Conservation (phyloP, 1,139 yeast species). For the Taphrina populina region DNA sequence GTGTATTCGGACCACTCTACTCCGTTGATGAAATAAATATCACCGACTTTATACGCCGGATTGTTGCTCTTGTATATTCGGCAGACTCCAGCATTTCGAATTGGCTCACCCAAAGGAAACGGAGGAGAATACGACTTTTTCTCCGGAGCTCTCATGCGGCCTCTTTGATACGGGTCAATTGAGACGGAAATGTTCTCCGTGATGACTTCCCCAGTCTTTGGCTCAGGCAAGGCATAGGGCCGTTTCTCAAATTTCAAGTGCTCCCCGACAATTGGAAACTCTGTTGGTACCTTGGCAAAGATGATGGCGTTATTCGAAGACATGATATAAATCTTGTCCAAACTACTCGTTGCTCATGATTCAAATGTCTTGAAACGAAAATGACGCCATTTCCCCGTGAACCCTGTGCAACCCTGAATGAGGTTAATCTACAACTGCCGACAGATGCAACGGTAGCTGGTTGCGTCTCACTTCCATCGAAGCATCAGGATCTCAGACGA, state of each 20-base stretch:
- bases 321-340: background rate
- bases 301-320: conserved; percentile 28
- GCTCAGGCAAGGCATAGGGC: conserved; percentile 38
- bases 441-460: too few species aligned
- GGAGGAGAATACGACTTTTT: conserved; percentile 36
- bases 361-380: too few species aligned
- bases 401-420: too few species aligned
- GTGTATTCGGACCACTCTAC: conserved; percentile 35
- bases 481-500: too few species aligned
- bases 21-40: conserved; percentile 27
- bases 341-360: too few species aligned
- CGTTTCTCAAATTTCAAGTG: conserved; percentile 32
- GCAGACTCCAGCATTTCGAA: conserved; percentile 37
- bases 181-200: conserved; percentile 37
- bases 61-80: conserved; percentile 35
- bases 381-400: too few species aligned
- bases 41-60: conserved; percentile 32
- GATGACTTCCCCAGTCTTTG: conserved; percentile 36
- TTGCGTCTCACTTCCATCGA: too few species aligned
- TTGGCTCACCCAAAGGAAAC: conserved; percentile 34
- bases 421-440: too few species aligned
- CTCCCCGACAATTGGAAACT: conserved; percentile 30
- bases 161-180: conserved; percentile 40
- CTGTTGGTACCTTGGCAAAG: conserved; percentile 27
- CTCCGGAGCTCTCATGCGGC: conserved; percentile 36